Conservation (phyloP, 1,284 basidiomycete species). For the Moesziomyces sp. region DNA sequence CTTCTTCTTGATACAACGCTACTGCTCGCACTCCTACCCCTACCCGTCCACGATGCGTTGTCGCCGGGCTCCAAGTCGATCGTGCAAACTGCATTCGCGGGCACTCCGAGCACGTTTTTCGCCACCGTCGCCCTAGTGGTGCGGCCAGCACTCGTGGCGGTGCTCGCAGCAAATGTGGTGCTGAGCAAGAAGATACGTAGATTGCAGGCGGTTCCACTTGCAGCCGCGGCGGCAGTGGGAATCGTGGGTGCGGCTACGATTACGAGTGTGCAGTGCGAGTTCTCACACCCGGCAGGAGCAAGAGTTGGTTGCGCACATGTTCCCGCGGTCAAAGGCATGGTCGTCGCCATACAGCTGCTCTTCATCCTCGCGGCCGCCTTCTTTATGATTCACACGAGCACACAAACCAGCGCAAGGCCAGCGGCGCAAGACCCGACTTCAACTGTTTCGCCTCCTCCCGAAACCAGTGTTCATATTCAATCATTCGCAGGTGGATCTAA, state of each 20-base stretch:
- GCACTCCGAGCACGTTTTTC: constrained; percentile 3
- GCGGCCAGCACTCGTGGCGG: constrained; percentile 1
- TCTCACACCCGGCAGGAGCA: not conserved
- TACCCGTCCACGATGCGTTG: constrained; percentile 6
- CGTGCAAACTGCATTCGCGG: constrained; percentile 8
- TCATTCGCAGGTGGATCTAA: too few species aligned
- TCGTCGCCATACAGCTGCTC: constrained; percentile 2
- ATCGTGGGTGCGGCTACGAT: not conserved
- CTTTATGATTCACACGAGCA: not conserved
- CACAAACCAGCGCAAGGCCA: too few species aligned
- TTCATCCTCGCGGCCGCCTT: constrained; percentile 5
- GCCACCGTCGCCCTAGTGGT: not conserved
- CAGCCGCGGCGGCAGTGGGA: not conserved
- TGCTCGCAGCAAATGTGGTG: not conserved
- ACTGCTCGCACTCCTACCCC: constrained; percentile 7
- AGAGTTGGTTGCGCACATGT: not conserved
- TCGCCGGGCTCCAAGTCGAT: not conserved
- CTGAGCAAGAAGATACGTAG: not conserved
- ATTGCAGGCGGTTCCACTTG: not conserved
- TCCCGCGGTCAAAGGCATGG: constrained; percentile 2
- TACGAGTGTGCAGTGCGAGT: not conserved
- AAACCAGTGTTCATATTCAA: too few species aligned
- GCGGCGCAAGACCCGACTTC: too few species aligned
- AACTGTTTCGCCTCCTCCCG: too few species aligned
- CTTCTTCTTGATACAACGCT: not conserved